Percentiles rank a stretch among this genome's conserved stretches.
Conservation (phyloP, 2,329 filamentous ascomycete species). For the Gaeumannomyces sp. region DNA sequence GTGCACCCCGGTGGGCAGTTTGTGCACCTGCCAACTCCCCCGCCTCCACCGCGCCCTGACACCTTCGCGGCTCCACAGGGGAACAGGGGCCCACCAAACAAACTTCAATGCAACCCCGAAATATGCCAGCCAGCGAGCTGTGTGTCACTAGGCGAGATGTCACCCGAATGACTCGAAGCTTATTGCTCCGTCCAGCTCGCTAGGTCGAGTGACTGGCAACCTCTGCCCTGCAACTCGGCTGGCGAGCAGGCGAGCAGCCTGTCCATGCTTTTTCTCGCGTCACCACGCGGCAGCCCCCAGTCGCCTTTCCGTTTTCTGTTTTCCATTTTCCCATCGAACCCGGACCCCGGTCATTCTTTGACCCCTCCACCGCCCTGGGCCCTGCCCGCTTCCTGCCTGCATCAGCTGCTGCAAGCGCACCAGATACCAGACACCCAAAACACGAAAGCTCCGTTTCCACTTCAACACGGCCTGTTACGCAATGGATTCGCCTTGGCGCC, state of each 20-base stretch:
- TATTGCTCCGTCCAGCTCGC: background rate
- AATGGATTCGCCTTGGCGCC: constrained; percentile 24
- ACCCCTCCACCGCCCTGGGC: no score
- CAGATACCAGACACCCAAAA: background rate
- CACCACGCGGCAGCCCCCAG: no score
- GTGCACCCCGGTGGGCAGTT: no score
- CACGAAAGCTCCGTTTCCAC: background rate
- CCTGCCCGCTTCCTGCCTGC: background rate
- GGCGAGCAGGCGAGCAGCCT: no score
- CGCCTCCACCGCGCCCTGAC: background rate
- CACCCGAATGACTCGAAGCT: background rate
- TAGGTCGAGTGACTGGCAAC: no score
- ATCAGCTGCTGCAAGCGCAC: no score
- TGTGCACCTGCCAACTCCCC: no score
- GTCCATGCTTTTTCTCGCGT: background rate
- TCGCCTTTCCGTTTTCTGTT: no score
- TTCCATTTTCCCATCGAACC: background rate
- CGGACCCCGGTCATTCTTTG: background rate
- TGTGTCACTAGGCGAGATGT: background rate
- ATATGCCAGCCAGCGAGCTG: no score
- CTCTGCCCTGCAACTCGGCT: no score
- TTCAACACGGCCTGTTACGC: no score
- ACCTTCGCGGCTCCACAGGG: background rate
- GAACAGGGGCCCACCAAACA: background rate
- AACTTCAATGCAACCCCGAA: background rate